These are phyloP conservation scores for Colletotrichum sp. DNA, from an alignment of 2,329 filamentous ascomycete genomes.

Conservation along the genomic window DNA sequence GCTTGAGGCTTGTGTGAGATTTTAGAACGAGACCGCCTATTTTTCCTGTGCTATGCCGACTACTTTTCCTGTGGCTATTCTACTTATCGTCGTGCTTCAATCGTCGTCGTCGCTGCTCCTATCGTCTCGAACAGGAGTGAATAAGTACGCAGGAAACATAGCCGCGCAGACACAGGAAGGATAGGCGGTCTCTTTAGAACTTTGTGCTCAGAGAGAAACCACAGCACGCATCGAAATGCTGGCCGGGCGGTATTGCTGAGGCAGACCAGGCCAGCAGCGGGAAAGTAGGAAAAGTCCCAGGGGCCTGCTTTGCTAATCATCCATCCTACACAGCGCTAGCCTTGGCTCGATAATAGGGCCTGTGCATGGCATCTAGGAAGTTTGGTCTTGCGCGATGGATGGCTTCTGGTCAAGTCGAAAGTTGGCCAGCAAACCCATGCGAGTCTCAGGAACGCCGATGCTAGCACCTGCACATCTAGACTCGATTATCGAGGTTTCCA, in stretches of 20 bases:
- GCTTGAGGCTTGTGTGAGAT: background rate
- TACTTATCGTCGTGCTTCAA: too few relatives aligned
- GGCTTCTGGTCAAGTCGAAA: background rate
- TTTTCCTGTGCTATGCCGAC: too few relatives aligned
- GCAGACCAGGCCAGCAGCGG: background rate
- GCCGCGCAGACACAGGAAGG: too few relatives aligned
- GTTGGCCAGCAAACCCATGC: background rate
- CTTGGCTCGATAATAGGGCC: background rate
- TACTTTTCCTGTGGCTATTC: too few relatives aligned
- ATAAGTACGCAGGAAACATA: too few relatives aligned
- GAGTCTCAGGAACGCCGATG: background rate
- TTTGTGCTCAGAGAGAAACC: background rate
- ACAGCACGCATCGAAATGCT: background rate
- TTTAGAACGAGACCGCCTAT: background rate
- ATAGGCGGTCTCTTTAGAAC: background rate
- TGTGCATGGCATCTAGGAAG: background rate
- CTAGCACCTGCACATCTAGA: background rate
- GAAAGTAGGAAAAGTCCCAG: background rate
- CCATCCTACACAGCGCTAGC: background rate
- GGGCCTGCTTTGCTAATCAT: background rate
- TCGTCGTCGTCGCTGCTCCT: too few relatives aligned
- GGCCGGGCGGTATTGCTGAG: background rate
- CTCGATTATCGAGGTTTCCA: background rate
- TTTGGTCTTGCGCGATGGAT: background rate
- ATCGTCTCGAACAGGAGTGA: too few relatives aligned